These are phyloP conservation scores for Euphorbia corollata DNA, from an alignment of 441 rosid genomes.

Conservation along the genomic window DNA sequence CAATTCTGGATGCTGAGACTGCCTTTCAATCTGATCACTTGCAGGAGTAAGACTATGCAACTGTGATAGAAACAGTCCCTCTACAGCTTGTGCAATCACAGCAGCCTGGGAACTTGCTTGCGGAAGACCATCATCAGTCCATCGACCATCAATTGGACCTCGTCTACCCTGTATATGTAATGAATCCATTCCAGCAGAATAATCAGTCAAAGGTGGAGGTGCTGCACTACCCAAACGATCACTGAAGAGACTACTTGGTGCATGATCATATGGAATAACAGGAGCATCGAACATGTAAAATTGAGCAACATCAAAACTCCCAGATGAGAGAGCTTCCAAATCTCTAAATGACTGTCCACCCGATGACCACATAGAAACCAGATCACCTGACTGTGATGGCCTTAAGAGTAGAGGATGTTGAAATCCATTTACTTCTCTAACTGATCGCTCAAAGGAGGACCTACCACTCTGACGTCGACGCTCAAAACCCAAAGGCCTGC, in stretches of 20 bases:
- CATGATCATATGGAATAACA: conserved; percentile 71
- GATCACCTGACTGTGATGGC: conserved; percentile 67
- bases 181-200: conserved; percentile 73
- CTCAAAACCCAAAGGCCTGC: conserved; percentile 84
- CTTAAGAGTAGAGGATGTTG: conserved; percentile 91
- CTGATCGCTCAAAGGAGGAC: conserved; percentile 68
- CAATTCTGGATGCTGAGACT: conserved; percentile 47
- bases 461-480: conserved; percentile 76
- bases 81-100: conserved; percentile 80
- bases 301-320: conserved; percentile 72
- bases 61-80: conserved; percentile 74
- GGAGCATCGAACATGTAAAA: conserved; percentile 96
- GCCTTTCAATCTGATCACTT: conserved; percentile 53
- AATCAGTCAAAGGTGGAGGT: conserved; percentile 76
- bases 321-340: conserved; percentile 63
- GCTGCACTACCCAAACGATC: conserved; percentile 61
- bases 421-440: conserved; percentile 73
- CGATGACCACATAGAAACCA: conserved; percentile 56
- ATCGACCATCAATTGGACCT: conserved; percentile 80
- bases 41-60: conserved; percentile 47
- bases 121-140: conserved; percentile 97
- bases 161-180: conserved; percentile 64
- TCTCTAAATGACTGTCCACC: conserved; percentile 70
- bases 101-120: conserved; percentile 80
- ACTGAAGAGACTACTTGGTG: conserved; percentile 57